Evolutionary conservation across 345 rosid species (phyloP), one percentile per base, ranked within the genome.

Genomic region (Citrus medica): DNA sequence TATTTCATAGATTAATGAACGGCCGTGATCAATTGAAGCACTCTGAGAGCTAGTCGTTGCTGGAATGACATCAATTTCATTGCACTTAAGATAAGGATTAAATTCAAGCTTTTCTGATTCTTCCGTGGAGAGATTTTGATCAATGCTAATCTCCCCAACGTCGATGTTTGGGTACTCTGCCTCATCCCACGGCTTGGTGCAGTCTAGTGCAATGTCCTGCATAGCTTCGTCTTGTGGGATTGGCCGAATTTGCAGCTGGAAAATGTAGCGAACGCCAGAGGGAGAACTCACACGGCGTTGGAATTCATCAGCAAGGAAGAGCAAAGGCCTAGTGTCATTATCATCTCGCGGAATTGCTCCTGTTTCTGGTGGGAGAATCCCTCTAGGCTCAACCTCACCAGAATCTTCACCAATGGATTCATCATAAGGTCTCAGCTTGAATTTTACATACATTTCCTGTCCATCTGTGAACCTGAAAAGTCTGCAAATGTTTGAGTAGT

Each of bases 301-400:
- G 80, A 91, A 91, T 61, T 89, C 93, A 10, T 91, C 82, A 10
- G 89, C 89, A 53, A 91, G 92, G 89, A 91, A 89, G 33, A 89
- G 89, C 12, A 85, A 73, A 13, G 91, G 95, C 12, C 90, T 86
- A 6, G 80, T 78, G 80, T 89, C 95, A 2, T 82, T 86, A 25
- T 83, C 84, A 25, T 86, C 86, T 82, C 92, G 81, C 0, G 93
- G 92, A 79, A 91, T 88, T 22, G 93, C 89, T 55, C 95, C 95
- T 19, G 95, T 91, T 80, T 91, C 95, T n/a, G 92, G 95, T 21
- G 95, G 95, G 28, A 89, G 93, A 82, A 88, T 88, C 55, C 89
- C 91, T 2, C 53, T 55, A 7, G 95, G 92, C 76, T 88, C 93
- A 33, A 89, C 95, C 67, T 89, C 85, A 2, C 93, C 90, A 21